A percentile compares a stretch with the other conserved stretches of the same genome.
phyloP scores from a whole-genome alignment of 768 basidiomycete genomes.

The Calocera viscosa region DNA sequence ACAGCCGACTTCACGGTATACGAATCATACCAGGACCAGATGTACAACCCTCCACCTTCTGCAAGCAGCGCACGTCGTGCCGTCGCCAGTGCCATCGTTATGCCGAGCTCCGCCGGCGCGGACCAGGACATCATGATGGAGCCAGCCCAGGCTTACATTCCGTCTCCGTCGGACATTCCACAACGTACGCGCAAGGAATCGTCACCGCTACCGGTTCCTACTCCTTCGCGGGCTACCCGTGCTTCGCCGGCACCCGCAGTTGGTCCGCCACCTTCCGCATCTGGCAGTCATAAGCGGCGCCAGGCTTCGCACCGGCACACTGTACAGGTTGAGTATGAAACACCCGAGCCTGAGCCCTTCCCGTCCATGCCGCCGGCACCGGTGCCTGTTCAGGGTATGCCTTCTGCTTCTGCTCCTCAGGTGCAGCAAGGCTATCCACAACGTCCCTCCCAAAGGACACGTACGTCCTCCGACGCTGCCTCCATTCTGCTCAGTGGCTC shows the following conservation, averaged over 20 bases:
- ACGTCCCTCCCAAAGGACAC: constrained; percentile 1
- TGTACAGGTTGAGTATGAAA: constrained; percentile 91
- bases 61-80: constrained; percentile 28
- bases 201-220: neutral
- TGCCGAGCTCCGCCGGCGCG: constrained; percentile 29
- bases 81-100: constrained; percentile 35
- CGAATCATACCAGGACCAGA: constrained; percentile 1
- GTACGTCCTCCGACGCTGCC: constrained; percentile 9
- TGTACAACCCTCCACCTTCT: constrained; percentile 1
- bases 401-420: neutral
- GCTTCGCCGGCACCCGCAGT: neutral
- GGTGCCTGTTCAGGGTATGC: neutral
- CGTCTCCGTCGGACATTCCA: neutral
- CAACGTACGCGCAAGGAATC: constrained; percentile 6
- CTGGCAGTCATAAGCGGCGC: neutral
- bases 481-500: constrained; percentile 7
- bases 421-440: neutral
- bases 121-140: constrained; percentile 13
- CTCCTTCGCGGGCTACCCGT: neutral
- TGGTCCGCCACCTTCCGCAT: neutral
- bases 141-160: neutral
- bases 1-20: neutral
- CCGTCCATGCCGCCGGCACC: neutral
- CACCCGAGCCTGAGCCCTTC: constrained; percentile 29
- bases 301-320: constrained; percentile 61